phyloP scores from a whole-genome alignment of 1,139 yeast genomes.

The Candida gigantensis region DNA sequence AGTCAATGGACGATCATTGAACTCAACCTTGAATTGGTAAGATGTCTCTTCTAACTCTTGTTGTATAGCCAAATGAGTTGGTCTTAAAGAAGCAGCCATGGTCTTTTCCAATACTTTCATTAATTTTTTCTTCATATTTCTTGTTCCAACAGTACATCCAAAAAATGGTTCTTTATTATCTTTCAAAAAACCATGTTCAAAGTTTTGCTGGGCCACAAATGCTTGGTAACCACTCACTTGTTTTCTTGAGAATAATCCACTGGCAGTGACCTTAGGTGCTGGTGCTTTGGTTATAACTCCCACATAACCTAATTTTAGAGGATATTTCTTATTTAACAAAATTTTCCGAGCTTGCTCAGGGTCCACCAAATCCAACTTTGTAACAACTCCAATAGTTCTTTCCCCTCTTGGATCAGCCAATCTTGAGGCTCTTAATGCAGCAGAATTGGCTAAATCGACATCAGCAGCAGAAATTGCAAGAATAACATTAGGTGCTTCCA shows the following conservation, averaged over 20 bases:
- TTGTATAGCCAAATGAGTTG: conserved; percentile 83
- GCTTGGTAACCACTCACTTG: conserved; percentile 46
- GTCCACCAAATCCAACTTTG: conserved; percentile 87
- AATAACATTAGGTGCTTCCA: conserved; percentile 90
- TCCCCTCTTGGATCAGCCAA: conserved; percentile 92
- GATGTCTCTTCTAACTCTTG: conserved; percentile 93
- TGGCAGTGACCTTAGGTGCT: conserved; percentile 20
- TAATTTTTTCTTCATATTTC: conserved; percentile 71
- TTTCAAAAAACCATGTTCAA: conserved; percentile 60
- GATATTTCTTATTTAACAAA: conserved; percentile 77
- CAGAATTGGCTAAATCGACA: conserved; percentile 94
- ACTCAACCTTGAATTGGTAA: conserved; percentile 92
- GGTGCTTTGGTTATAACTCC: conserved; percentile 93
- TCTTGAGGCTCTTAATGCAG: conserved; percentile 92
- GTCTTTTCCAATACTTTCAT: conserved; percentile 86
- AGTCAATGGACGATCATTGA: conserved; percentile 89
- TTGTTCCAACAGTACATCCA: conserved; percentile 77
- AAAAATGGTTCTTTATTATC: conserved; percentile 60
- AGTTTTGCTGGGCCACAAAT: conserved; percentile 62
- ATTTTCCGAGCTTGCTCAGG: conserved; percentile 71
- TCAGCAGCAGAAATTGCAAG: conserved; percentile 97
- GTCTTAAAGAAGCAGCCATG: conserved; percentile 86
- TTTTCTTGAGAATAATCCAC: conserved; percentile 35
- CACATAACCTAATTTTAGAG: conserved; percentile 93
- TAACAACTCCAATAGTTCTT: conserved; percentile 93